phyloP scores from a whole-genome alignment of 225 moss, liverwort and hornwort species.

The Sphagnum tenellum region DNA sequence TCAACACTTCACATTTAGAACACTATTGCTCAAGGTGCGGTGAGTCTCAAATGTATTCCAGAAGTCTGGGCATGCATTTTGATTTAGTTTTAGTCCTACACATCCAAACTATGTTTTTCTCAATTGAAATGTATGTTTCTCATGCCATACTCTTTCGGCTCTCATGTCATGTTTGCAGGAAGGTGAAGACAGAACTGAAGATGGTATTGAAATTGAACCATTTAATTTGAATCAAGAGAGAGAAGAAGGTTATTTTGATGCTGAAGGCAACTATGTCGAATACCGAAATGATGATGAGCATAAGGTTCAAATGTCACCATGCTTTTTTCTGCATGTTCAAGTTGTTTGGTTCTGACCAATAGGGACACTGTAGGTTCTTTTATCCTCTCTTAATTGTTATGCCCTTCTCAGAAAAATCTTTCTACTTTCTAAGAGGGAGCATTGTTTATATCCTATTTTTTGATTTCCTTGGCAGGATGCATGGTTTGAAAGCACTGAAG shows the following conservation, averaged over 20 bases:
- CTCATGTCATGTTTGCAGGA: slow-evolving; percentile 17
- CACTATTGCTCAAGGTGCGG: too few species aligned
- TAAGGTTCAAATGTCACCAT: slow-evolving; percentile 29
- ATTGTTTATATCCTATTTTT: too few species aligned
- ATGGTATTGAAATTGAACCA: slow-evolving; percentile 84
- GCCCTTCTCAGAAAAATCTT: too few species aligned
- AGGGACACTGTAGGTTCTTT: too few species aligned
- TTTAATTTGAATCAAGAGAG: slow-evolving; percentile 95
- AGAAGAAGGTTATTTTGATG: slow-evolving; percentile 95
- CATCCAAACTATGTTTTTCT: neutral
- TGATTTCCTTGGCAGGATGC: slow-evolving; percentile 51
- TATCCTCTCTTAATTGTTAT: too few species aligned
- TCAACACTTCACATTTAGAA: too few species aligned
- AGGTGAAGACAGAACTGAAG: slow-evolving; percentile 66
- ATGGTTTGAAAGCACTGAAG: slow-evolving; percentile 89
- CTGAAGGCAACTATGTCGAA: slow-evolving; percentile 94
- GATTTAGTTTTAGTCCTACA: too few species aligned
- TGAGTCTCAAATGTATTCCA: too few species aligned
- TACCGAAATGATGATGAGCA: slow-evolving; percentile 70
- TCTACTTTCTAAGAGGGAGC: too few species aligned
- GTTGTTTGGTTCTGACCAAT: neutral
- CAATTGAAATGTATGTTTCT: neutral
- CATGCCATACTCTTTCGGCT: neutral
- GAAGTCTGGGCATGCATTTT: too few species aligned
- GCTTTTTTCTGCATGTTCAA: neutral